A percentile compares a stretch with the other conserved stretches of the same genome.
Conservation (phyloP, 306 rosid genomes). For the Astragalus glycyphyllos region DNA sequence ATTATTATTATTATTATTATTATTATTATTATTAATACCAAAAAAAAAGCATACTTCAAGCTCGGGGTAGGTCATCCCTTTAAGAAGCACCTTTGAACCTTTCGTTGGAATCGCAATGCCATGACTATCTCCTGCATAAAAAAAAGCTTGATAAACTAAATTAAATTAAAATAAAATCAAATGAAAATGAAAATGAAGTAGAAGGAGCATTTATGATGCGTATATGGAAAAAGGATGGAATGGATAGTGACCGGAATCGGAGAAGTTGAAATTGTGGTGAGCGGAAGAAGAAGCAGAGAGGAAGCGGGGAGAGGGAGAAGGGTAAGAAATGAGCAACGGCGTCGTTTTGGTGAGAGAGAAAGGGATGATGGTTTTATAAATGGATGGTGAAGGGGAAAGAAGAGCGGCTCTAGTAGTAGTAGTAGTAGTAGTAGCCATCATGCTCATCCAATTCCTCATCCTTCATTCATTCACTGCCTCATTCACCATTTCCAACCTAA, state of each 20-base stretch:
- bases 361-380: conserved; percentile 32
- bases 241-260: conserved; percentile 49
- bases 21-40: background rate
- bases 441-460: conserved; percentile 37
- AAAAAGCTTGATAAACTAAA: conserved; percentile 4
- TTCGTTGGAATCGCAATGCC: conserved; percentile 33
- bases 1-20: background rate
- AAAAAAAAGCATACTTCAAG: conserved; percentile 58
- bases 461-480: conserved; percentile 22
- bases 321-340: conserved; percentile 36
- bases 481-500: no score
- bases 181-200: background rate
- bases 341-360: conserved; percentile 43
- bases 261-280: background rate
- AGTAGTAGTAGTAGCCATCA: no score
- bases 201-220: background rate
- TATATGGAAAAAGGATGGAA: background rate
- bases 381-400: conserved; percentile 7
- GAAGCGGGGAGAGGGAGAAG: conserved; percentile 47
- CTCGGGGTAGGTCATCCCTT: conserved; percentile 80
- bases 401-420: no score
- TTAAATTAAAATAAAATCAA: no score
- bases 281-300: conserved; percentile 45
- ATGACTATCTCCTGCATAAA: conserved; percentile 39
- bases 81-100: conserved; percentile 65